Percentiles rank a stretch among this genome's conserved stretches.
Conservation (phyloP, 176 grass and related monocot species). For the Cenchrus purpureus region DNA sequence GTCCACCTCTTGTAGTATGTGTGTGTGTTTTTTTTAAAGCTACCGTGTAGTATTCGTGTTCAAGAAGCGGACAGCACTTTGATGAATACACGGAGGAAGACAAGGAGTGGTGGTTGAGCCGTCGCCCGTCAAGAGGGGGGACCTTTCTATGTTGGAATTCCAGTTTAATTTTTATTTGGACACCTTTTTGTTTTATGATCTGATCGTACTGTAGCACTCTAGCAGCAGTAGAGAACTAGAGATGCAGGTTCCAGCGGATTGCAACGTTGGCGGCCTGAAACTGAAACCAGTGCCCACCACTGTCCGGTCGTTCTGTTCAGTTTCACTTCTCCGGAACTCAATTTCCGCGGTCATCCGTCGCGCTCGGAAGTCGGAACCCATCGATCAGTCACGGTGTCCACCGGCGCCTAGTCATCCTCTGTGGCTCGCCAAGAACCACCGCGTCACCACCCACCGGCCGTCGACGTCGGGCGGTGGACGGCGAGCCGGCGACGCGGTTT, state of each 20-base stretch:
- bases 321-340: background rate
- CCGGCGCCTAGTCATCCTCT: background rate
- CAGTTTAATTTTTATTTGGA: background rate
- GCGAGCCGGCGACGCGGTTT: background rate
- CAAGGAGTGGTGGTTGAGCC: conserved; percentile 32
- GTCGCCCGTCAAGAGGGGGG: background rate
- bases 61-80: conserved; percentile 23
- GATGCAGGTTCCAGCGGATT: background rate
- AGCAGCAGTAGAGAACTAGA: background rate
- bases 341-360: background rate
- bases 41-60: too few relatives aligned
- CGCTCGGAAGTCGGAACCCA: background rate
- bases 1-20: background rate
- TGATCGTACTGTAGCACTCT: too few relatives aligned
- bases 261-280: background rate
- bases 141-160: background rate
- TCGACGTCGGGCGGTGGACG: background rate
- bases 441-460: background rate
- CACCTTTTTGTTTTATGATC: too few relatives aligned
- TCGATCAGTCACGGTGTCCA: background rate
- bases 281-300: background rate
- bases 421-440: background rate
- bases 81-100: conserved; percentile 6
- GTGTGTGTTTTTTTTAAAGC: too few relatives aligned
- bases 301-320: too few relatives aligned